phyloP scores from a whole-genome alignment of 2,329 filamentous ascomycete species.

The Amphichorda felina region DNA sequence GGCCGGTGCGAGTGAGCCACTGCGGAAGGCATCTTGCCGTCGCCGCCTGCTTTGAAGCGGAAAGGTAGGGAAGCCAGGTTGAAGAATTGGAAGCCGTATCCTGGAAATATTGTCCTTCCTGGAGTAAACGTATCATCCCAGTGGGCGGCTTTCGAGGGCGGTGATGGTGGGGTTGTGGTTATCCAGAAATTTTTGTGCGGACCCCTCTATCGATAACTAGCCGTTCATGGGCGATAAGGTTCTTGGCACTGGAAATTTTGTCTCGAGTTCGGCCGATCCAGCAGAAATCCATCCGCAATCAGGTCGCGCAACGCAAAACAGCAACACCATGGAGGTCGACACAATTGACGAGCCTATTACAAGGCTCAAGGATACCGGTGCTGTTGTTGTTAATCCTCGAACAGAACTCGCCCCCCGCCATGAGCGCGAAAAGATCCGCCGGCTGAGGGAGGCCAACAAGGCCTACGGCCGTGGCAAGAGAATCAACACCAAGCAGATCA shows the following conservation, averaged over 20 bases:
- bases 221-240: conserved; percentile 17
- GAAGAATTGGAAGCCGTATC: conserved; percentile 8
- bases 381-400: conserved; percentile 34
- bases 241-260: conserved; percentile 21
- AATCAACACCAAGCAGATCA: conserved; percentile 60
- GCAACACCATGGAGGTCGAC: conserved; percentile 23
- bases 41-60: conserved; percentile 74
- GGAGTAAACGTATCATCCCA: neutral
- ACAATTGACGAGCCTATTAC: conserved; percentile 20
- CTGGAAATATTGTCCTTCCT: neutral
- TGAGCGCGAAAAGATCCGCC: conserved; percentile 38
- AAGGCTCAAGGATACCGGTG: conserved; percentile 35
- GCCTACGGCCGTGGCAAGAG: conserved; percentile 75
- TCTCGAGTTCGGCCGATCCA: conserved; percentile 4
- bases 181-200: conserved; percentile 25
- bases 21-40: conserved; percentile 62
- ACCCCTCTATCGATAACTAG: conserved; percentile 19
- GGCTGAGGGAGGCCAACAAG: conserved; percentile 52
- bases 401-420: conserved; percentile 39
- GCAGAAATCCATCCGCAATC: neutral
- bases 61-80: conserved; percentile 65
- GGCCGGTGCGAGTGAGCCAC: conserved; percentile 77
- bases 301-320: conserved; percentile 4
- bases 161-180: conserved; percentile 24
- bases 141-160: neutral